Evolutionary conservation across 1,139 yeast species (phyloP).

Genomic region (Taiozyma sp.): DNA sequence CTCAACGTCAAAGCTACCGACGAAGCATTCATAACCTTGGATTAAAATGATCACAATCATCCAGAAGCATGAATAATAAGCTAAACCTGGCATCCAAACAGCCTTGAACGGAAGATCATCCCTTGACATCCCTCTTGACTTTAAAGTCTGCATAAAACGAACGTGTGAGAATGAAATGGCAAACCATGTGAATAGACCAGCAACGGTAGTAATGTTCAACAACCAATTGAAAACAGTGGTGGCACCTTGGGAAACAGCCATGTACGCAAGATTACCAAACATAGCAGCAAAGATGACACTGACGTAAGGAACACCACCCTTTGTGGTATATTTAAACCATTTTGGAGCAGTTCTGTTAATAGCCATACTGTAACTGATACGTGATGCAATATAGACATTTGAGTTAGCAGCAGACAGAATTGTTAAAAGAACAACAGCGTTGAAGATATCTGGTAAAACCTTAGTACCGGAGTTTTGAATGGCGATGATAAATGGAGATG

Average conservation of each 20-base stretch:
- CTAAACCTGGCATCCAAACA: constrained; percentile 50
- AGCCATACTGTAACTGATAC: constrained; percentile 45
- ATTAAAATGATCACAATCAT: constrained; percentile 48
- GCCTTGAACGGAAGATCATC: constrained; percentile 65
- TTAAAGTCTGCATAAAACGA: constrained; percentile 55
- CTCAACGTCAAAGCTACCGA: constrained; percentile 38
- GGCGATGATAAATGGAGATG: constrained; percentile 51
- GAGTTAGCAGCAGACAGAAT: constrained; percentile 60
- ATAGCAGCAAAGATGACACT: constrained; percentile 51
- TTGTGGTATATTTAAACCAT: constrained; percentile 44
- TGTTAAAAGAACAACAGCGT: constrained; percentile 46
- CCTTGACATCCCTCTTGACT: constrained; percentile 50
- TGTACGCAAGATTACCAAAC: constrained; percentile 58
- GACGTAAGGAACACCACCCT: constrained; percentile 58
- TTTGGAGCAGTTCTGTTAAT: constrained; percentile 45
- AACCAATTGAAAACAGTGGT: constrained; percentile 73
- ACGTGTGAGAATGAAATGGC: constrained; percentile 57
- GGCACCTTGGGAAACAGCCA: constrained; percentile 54
- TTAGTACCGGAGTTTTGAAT: constrained; percentile 39
- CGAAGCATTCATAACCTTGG: constrained; percentile 55
- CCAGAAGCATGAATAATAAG: constrained; percentile 49
- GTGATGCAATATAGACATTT: constrained; percentile 46
- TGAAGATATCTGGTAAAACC: constrained; percentile 49
- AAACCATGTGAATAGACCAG: constrained; percentile 63
- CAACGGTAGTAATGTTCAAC: constrained; percentile 58